Percentiles rank a stretch among this genome's conserved stretches.
Conservation (phyloP, 352 stramenopile species). For the Globisporangium solare region DNA sequence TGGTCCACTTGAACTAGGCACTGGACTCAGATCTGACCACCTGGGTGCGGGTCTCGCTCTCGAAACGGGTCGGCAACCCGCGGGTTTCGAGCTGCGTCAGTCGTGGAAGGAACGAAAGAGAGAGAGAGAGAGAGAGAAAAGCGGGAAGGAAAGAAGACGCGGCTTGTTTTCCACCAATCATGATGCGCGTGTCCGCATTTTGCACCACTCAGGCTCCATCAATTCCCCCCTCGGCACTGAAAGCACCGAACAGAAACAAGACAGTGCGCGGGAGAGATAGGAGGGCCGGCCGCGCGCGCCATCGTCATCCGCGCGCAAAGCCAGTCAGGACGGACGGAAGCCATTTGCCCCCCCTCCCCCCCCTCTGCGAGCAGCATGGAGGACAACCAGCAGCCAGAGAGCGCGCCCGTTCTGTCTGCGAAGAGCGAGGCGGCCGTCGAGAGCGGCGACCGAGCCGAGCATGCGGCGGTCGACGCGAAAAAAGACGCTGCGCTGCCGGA, state of each 20-base stretch:
- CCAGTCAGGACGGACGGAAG: not conserved
- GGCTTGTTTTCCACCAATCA: not conserved
- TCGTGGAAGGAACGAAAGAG: not conserved
- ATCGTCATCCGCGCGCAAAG: constrained; percentile 2
- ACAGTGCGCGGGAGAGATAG: constrained; percentile 3
- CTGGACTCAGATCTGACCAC: not conserved
- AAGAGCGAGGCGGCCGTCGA: not conserved
- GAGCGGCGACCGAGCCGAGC: not conserved
- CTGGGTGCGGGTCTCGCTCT: not conserved
- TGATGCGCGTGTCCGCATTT: not conserved
- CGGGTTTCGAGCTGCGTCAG: not conserved
- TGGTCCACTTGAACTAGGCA: not conserved
- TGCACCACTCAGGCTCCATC: not conserved
- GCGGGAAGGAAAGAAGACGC: not conserved
- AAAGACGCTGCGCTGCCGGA: not conserved
- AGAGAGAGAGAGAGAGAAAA: not conserved
- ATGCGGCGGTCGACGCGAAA: constrained; percentile 1
- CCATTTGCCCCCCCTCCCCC: not conserved
- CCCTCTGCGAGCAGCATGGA: constrained; percentile 7
- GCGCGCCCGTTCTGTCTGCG: not conserved
- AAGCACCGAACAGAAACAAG: not conserved
- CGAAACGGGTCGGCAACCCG: no score
- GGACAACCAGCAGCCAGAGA: constrained; percentile 12
- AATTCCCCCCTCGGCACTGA: not conserved
- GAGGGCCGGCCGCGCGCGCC: not conserved